Evolutionary conservation across 495 filamentous ascomycete genomes (phyloP).

Genomic region (Neurospora sp.): DNA sequence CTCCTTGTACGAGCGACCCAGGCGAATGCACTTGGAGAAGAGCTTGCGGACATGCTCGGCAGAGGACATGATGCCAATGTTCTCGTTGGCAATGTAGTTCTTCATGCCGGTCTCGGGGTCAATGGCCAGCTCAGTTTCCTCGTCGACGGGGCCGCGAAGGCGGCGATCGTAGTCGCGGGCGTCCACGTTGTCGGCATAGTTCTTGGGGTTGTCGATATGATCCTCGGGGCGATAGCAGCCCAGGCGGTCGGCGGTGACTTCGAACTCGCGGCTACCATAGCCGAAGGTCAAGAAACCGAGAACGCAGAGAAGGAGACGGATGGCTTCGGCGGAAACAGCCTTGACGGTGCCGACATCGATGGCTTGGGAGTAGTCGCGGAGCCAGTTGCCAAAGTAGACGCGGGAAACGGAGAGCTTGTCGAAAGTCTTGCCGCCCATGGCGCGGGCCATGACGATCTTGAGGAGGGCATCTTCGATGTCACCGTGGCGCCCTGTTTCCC

Average conservation of each 20-base stretch:
- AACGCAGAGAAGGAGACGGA: slow-evolving; percentile 65
- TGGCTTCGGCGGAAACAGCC: slow-evolving; percentile 77
- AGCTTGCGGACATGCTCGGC: slow-evolving; percentile 63
- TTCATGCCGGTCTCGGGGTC: slow-evolving; percentile 76
- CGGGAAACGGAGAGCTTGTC: slow-evolving; percentile 77
- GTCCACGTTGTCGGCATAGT: slow-evolving; percentile 79
- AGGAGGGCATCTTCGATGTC: slow-evolving; percentile 90
- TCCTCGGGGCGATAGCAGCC: slow-evolving; percentile 85
- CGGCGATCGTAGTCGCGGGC: slow-evolving; percentile 70
- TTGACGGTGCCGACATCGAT: slow-evolving; percentile 86
- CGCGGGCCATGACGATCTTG: slow-evolving; percentile 60
- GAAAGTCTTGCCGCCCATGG: slow-evolving; percentile 75
- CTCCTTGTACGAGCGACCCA: slow-evolving; percentile 59
- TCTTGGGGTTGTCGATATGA: slow-evolving; percentile 71
- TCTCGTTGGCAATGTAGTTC: slow-evolving; percentile 82
- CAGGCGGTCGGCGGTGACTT: slow-evolving; percentile 77
- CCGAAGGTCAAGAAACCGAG: slow-evolving; percentile 56
- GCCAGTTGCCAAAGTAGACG: slow-evolving; percentile 86
- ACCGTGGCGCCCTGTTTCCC: slow-evolving; percentile 64
- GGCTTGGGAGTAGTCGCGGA: slow-evolving; percentile 72
- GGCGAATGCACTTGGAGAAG: slow-evolving; percentile 58
- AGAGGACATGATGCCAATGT: slow-evolving; percentile 61
- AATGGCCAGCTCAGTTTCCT: slow-evolving; percentile 64
- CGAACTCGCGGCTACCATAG: slow-evolving; percentile 84
- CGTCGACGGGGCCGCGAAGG: slow-evolving; percentile 73